Percentiles rank a stretch among this genome's conserved stretches.
Conservation (phyloP, 305 asterid genomes). For the Rubia tinctorum region DNA sequence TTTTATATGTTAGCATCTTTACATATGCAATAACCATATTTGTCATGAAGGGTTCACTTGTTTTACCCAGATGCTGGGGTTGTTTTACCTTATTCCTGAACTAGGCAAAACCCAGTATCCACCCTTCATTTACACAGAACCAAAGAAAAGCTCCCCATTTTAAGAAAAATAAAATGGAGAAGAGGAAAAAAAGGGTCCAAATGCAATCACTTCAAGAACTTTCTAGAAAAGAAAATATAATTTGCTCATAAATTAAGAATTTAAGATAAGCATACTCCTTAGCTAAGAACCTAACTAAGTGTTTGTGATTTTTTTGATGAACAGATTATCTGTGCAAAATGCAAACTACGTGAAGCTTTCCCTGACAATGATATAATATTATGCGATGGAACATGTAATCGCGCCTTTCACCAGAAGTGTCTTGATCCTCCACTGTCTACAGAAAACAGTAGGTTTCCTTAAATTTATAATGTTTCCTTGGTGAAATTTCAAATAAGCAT, state of each 20-base stretch:
- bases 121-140: neutral
- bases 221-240: neutral
- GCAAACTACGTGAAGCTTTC: slow-evolving; percentile 70
- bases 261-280: neutral
- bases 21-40: neutral
- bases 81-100: neutral
- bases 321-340: slow-evolving; percentile 91
- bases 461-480: neutral
- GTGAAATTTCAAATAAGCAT: neutral
- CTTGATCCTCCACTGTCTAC: slow-evolving; percentile 86
- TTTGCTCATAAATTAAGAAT: neutral
- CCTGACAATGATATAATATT: slow-evolving; percentile 91
- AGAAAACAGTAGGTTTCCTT: slow-evolving; percentile 67
- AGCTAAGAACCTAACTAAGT: neutral
- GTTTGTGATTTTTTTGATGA: slow-evolving; percentile 26
- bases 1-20: neutral
- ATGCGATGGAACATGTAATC: slow-evolving; percentile 92
- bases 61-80: slow-evolving; percentile 1
- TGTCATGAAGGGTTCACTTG: neutral
- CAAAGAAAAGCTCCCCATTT: neutral
- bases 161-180: neutral
- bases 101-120: neutral
- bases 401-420: slow-evolving; percentile 93
- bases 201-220: neutral
- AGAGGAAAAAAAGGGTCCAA: neutral